Conservation (phyloP, 371 early-diverging fungal species). For the Coemansia sp. region DNA sequence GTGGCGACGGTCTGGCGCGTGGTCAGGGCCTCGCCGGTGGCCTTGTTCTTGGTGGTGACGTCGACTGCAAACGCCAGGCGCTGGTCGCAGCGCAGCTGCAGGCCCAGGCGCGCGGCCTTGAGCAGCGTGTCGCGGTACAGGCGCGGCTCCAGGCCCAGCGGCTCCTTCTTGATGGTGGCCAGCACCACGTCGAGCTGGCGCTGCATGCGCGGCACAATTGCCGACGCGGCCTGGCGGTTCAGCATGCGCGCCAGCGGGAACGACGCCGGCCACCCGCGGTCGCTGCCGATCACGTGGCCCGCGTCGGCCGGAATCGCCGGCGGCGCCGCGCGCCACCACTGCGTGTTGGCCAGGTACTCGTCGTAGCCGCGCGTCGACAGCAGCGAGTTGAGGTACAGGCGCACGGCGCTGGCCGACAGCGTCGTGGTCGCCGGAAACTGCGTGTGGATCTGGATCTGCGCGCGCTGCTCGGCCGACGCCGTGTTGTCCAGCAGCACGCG, state of each 20-base stretch:
- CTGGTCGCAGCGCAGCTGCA: slow-evolving; percentile 19
- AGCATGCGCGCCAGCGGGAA: slow-evolving; percentile 47
- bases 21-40: not conserved
- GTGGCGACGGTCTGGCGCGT: slow-evolving; percentile 6
- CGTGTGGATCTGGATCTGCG: slow-evolving; percentile 39
- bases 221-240: slow-evolving; percentile 38
- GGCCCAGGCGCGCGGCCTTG: slow-evolving; percentile 39
- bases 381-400: slow-evolving; percentile 52
- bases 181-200: slow-evolving; percentile 50
- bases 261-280: slow-evolving; percentile 41
- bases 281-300: slow-evolving; percentile 22
- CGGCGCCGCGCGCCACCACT: slow-evolving; percentile 47
- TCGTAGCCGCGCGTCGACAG: slow-evolving; percentile 53
- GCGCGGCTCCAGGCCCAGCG: slow-evolving; percentile 51
- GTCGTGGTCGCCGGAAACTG: slow-evolving; percentile 48
- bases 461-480: not conserved
- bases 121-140: slow-evolving; percentile 51
- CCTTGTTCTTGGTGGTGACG: slow-evolving; percentile 1
- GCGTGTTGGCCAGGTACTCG: slow-evolving; percentile 52
- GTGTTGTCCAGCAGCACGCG: slow-evolving; percentile 12
- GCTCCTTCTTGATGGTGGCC: slow-evolving; percentile 48
- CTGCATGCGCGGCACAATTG: slow-evolving; percentile 49
- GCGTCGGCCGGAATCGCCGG: slow-evolving; percentile 1
- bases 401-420: slow-evolving; percentile 53
- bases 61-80: slow-evolving; percentile 3